Conservation (phyloP, 306 rosid genomes). For the Abrus pulchellus region DNA sequence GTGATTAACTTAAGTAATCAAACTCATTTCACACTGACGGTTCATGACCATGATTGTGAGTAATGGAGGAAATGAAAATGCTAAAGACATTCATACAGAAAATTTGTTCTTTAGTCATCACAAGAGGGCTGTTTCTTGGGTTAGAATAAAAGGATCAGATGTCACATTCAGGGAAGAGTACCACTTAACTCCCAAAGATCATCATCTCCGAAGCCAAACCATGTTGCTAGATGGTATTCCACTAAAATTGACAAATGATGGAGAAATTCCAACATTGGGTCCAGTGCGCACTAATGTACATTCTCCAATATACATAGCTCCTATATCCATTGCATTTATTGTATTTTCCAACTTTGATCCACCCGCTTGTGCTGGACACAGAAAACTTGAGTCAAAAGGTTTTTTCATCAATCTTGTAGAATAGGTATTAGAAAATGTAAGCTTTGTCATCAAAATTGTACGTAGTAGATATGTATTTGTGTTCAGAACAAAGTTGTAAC, state of each 20-base stretch:
- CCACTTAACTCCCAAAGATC: constrained; percentile 72
- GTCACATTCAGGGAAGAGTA: constrained; percentile 81
- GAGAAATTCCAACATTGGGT: constrained; percentile 72
- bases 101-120: constrained; percentile 54
- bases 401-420: constrained; percentile 30
- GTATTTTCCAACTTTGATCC: constrained; percentile 61
- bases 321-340: constrained; percentile 63
- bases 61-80: constrained; percentile 31
- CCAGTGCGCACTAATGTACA: constrained; percentile 55
- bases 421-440: constrained; percentile 32
- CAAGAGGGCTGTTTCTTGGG: constrained; percentile 83
- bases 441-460: constrained; percentile 33
- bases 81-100: constrained; percentile 41
- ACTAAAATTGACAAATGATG: constrained; percentile 65
- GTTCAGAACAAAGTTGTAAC: constrained; percentile 27
- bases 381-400: constrained; percentile 23
- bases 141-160: constrained; percentile 75
- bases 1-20: constrained; percentile 87
- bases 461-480: constrained; percentile 31
- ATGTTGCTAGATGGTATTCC: constrained; percentile 79
- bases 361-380: constrained; percentile 51
- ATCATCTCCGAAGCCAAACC: constrained; percentile 66
- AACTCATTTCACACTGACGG: constrained; percentile 61
- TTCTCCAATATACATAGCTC: constrained; percentile 59
- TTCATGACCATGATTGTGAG: constrained; percentile 49